Percentiles rank a stretch among this genome's conserved stretches.
Conservation (phyloP, 2,329 filamentous ascomycete species). For the Ophiocordyceps camponoti-leonardi region DNA sequence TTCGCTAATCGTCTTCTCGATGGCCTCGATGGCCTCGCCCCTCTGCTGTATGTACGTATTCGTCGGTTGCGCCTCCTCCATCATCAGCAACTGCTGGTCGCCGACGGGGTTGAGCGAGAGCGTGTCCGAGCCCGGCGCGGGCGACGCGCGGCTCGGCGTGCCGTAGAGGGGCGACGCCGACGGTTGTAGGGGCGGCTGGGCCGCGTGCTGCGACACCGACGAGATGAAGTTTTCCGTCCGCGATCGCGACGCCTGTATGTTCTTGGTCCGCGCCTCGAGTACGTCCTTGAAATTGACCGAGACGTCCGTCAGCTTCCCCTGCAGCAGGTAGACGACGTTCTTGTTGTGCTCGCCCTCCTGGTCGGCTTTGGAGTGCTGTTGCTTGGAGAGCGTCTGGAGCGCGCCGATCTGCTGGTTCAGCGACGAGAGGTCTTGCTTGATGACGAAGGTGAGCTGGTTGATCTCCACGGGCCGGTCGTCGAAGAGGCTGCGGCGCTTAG, state of each 20-base stretch:
- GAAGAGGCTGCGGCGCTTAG: constrained; percentile 92
- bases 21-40: constrained; percentile 90
- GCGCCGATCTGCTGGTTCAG: constrained; percentile 73
- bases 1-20: constrained; percentile 88
- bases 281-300: constrained; percentile 95
- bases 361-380: constrained; percentile 54
- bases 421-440: constrained; percentile 85
- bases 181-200: constrained; percentile 49
- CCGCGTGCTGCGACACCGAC: constrained; percentile 56
- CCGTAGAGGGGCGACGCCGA: constrained; percentile 79
- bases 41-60: constrained; percentile 87
- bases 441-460: constrained; percentile 90
- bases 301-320: constrained; percentile 84
- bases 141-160: constrained; percentile 50
- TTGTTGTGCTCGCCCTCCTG: constrained; percentile 97
- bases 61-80: constrained; percentile 78
- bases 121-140: constrained; percentile 54
- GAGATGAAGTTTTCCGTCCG: constrained; percentile 95
- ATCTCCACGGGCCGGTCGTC: constrained; percentile 95
- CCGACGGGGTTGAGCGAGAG: constrained; percentile 68
- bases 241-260: constrained; percentile 84
- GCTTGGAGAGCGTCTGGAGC: constrained; percentile 60
- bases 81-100: constrained; percentile 71
- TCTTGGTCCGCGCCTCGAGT: constrained; percentile 88
- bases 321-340: constrained; percentile 82